These are phyloP conservation scores for Populus hybrid DNA, from an alignment of 441 rosid species.

Conservation along the genomic window DNA sequence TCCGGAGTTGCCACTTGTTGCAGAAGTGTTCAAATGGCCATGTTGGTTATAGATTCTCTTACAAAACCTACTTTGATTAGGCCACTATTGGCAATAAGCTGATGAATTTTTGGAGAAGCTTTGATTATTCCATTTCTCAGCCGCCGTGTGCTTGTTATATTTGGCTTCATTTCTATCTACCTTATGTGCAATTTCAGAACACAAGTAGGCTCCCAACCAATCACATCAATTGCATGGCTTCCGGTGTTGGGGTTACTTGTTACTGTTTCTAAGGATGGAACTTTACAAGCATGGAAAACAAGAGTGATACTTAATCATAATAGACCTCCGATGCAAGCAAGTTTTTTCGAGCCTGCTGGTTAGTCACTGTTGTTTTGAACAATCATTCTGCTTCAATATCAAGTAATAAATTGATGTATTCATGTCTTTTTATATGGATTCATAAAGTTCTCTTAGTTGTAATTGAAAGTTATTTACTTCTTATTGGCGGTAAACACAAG, in stretches of 20 bases:
- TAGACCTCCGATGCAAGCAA: constrained; percentile 90
- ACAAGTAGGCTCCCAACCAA: constrained; percentile 98
- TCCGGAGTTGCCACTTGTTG: background rate
- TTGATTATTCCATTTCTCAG: background rate
- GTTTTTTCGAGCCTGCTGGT: constrained; percentile 97
- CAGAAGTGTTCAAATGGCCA: background rate
- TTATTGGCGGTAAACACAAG: background rate
- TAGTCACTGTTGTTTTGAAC: constrained; percentile 18
- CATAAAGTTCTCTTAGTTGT: too few relatives aligned
- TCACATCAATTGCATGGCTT: constrained; percentile 89
- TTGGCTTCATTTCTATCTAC: constrained; percentile 1
- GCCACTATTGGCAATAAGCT: background rate
- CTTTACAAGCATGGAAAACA: constrained; percentile 96
- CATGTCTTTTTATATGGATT: too few relatives aligned
- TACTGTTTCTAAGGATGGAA: constrained; percentile 90
- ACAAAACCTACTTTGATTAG: background rate
- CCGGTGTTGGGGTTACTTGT: constrained; percentile 78
- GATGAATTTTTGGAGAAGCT: background rate
- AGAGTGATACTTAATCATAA: constrained; percentile 77
- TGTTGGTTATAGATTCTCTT: background rate
- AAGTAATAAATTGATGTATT: background rate
- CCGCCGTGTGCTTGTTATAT: background rate
- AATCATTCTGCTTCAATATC: background rate
- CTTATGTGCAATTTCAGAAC: constrained; percentile 45
- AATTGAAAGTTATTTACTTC: too few relatives aligned